Evolutionary conservation across 495 filamentous ascomycete species (phyloP).

Genomic region (Penicillium waksmanii): DNA sequence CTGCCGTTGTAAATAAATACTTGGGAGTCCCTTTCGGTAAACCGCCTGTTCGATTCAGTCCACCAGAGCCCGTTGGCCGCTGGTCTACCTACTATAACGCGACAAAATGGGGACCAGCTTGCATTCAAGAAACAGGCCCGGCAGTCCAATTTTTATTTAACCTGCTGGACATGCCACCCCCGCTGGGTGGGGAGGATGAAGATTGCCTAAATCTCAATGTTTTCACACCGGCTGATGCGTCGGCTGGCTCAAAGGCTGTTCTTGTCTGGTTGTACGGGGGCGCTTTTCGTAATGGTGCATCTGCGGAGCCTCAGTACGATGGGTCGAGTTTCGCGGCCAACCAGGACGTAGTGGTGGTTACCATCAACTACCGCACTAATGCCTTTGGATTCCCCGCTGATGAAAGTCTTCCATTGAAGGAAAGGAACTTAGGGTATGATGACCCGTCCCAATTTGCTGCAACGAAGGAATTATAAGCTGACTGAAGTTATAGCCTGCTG

Average conservation of each 20-base stretch:
- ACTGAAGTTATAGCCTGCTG: slow-evolving; percentile 13
- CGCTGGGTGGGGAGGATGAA: slow-evolving; percentile 34
- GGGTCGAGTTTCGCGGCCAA: slow-evolving; percentile 30
- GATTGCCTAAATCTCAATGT: slow-evolving; percentile 55
- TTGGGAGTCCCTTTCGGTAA: slow-evolving; percentile 37
- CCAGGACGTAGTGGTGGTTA: slow-evolving; percentile 33
- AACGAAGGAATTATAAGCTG: not conserved
- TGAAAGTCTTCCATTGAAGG: slow-evolving; percentile 15
- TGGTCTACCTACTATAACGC: slow-evolving; percentile 31
- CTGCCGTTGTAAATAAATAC: slow-evolving; percentile 31
- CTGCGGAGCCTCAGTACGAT: slow-evolving; percentile 33
- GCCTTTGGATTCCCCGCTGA: slow-evolving; percentile 42
- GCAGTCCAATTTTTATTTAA: slow-evolving; percentile 3
- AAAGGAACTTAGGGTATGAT: slow-evolving; percentile 32
- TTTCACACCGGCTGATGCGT: slow-evolving; percentile 22
- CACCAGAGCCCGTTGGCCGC: slow-evolving; percentile 25
- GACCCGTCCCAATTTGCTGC: not conserved
- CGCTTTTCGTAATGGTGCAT: slow-evolving; percentile 19
- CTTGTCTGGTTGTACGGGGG: slow-evolving; percentile 37
- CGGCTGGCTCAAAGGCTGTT: slow-evolving; percentile 25
- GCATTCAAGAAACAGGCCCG: slow-evolving; percentile 42
- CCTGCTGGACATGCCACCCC: slow-evolving; percentile 17
- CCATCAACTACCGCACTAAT: slow-evolving; percentile 38
- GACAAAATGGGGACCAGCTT: slow-evolving; percentile 32
- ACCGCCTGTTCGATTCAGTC: slow-evolving; percentile 39